A percentile compares a stretch with the other conserved stretches of the same genome.
Evolutionary conservation across 129 eudicot genomes (phyloP).

Genomic region (Saposhnikovia divaricata): DNA sequence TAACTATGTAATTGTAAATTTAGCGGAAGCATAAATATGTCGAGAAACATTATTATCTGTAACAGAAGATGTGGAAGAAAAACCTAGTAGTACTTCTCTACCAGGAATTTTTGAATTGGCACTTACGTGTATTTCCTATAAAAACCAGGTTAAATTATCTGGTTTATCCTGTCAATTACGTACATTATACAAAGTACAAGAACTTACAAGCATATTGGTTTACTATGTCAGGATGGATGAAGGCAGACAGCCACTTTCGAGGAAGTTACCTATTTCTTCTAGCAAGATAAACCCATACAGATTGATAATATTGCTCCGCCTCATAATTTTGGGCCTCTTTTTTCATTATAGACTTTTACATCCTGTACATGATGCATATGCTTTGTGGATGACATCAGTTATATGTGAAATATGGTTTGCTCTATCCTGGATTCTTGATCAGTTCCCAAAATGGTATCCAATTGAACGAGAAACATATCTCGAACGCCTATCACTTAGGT

Average conservation of each 20-base stretch:
- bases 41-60: not conserved
- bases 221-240: constrained; percentile 47
- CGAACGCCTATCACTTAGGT: constrained; percentile 73
- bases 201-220: not conserved
- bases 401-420: constrained; percentile 90
- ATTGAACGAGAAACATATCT: constrained; percentile 80
- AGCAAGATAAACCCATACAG: constrained; percentile 66
- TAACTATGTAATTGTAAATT: not conserved
- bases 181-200: not conserved
- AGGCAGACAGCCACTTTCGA: constrained; percentile 60
- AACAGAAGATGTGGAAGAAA: not conserved
- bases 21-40: not conserved
- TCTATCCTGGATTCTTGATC: constrained; percentile 76
- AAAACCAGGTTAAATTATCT: not conserved
- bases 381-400: constrained; percentile 69
- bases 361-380: constrained; percentile 75
- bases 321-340: constrained; percentile 61
- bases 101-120: not conserved
- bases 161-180: not conserved
- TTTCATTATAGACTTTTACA: constrained; percentile 68
- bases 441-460: constrained; percentile 81
- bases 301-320: constrained; percentile 53
- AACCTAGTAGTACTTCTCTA: not conserved
- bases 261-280: constrained; percentile 65
- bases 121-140: not conserved